Base-by-base conservation (phyloP, 1,139 yeast species). In the Pichia sp. region DNA sequence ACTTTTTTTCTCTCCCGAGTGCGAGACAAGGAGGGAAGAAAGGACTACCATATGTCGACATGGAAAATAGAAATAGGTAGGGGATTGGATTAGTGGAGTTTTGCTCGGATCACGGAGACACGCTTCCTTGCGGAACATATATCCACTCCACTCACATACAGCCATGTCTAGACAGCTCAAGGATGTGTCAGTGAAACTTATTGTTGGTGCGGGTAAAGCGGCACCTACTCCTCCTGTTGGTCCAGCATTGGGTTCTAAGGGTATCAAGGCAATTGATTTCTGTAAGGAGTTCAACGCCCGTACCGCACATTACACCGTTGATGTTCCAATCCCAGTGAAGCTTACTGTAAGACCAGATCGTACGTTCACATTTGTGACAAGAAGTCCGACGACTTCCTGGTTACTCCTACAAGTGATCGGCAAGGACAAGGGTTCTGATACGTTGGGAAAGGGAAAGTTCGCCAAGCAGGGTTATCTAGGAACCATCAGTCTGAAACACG, bases 211-310 rank as follows among this genome's bases (percentile, higher is more conserved):
- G 4, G 98, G 98, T 7, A 90, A 90, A 70, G 99, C 99, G 0
- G 95, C 98, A 0, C 99, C 99, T 45, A 87, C 97, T 1, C 99
- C 99, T 38, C 99, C 99, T 6, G 98, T 93, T 23, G 99, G 99
- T 61, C 99, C 99, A 43, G 99, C 99, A 0, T 77, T 93, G 55
- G 99, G 99, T 62, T 93, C 99, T 57, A 92, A 93, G 71, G 99
- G 99, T 75, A 96, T 93, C 55, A 95, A 95, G 71, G 98, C 99
- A 60, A 95, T 93, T 66, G 99, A 95, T 71, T 93, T 93, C 68
- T 93, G 99, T 76, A 95, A 93, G 72, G 98, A 93, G 71, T 95
- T 95, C 76, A 93, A 95, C 70, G 99, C 99, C 46, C 84, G 97
- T 72, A 90, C 98, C 13, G 96, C 97, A 15, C 84, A 84, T 64